Base-by-base conservation (phyloP, 768 basidiomycete genomes). In the Mycena maculata region DNA sequence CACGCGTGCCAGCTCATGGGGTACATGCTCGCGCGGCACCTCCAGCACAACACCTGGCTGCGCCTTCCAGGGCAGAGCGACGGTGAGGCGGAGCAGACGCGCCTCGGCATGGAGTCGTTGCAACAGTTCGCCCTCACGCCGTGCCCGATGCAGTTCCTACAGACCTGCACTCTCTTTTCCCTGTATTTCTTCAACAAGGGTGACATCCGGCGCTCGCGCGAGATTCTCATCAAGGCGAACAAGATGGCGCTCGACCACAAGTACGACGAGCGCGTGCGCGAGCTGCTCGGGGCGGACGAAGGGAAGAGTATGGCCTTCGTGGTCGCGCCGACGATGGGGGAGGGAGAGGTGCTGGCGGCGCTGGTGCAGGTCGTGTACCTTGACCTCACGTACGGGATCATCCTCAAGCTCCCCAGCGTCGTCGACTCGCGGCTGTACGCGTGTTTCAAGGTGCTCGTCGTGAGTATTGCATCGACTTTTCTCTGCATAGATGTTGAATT, bases 1-100 rank as follows among this genome's bases (percentile, higher is more conserved):
- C 59, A 69, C 33, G 68, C 68, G 11, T 64, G 50, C 31, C 68
- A 69, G 48, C 59, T 69, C 8, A 27, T 69, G 20, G 68, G 68
- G 0, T 69, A 41, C 38, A 65, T 65, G 63, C 42, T 69, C n/a
- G 58, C 58, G 15, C 68, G 58, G 3, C 68, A 64, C 30, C 36
- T 59, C 10, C 41, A 53, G 18, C 25, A 44, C 38, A 41, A 28
- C 33, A 39, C 27, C 1, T 64, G 53, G 52, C 3, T 61, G 36
- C 41, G n/a, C 10, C 53, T 60, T 3, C 53, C 63, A 13, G 62
- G 47, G 18, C 38, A 25, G 41, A 33, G 54, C 59, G 53, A 41
- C 27, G 44, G 47, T 20, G 68, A 65, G 28, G 59, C 52, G 1
- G 54, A 60, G 47, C 68, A 69, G 53, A n/a, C 33, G 10, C 47